Conservation (phyloP, 2,329 filamentous ascomycete species). For the Tolypocladium nubicola region DNA sequence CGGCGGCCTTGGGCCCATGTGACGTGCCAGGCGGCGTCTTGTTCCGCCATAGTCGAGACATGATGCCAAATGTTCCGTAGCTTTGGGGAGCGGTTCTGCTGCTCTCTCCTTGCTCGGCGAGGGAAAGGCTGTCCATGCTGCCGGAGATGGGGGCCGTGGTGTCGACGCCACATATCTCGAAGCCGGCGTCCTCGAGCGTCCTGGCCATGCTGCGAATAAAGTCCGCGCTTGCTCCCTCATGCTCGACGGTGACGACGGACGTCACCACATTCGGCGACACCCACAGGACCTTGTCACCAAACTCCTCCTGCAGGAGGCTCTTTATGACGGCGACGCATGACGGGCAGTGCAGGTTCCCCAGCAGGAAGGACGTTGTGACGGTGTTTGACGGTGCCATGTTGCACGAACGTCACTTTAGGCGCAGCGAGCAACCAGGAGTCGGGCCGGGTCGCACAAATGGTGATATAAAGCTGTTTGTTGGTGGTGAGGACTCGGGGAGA, state of each 20-base stretch:
- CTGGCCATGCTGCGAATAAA: slow-evolving; percentile 30
- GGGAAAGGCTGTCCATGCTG: slow-evolving; percentile 14
- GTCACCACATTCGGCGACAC: slow-evolving; percentile 63
- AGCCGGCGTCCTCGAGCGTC: slow-evolving; percentile 45
- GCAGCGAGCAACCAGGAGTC: background rate
- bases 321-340: slow-evolving; percentile 61
- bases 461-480: background rate
- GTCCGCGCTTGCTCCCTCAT: slow-evolving; percentile 31
- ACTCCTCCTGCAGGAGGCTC: slow-evolving; percentile 39
- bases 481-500: background rate
- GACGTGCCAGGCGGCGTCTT: slow-evolving; percentile 12
- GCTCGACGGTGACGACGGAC: slow-evolving; percentile 54
- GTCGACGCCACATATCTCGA: slow-evolving; percentile 43
- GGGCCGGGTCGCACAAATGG: background rate
- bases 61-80: slow-evolving; percentile 15
- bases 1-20: slow-evolving; percentile 14
- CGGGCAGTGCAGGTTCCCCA: slow-evolving; percentile 69
- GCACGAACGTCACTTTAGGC: background rate
- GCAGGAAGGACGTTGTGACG: slow-evolving; percentile 50
- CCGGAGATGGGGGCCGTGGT: slow-evolving; percentile 21
- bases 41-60: slow-evolving; percentile 20
- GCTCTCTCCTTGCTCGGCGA: slow-evolving; percentile 11
- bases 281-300: slow-evolving; percentile 36
- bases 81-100: slow-evolving; percentile 8
- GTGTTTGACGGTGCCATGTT: slow-evolving; percentile 18